These are phyloP conservation scores for Globisporangium apiculatum DNA, from an alignment of 352 stramenopile species.

Conservation along the genomic window DNA sequence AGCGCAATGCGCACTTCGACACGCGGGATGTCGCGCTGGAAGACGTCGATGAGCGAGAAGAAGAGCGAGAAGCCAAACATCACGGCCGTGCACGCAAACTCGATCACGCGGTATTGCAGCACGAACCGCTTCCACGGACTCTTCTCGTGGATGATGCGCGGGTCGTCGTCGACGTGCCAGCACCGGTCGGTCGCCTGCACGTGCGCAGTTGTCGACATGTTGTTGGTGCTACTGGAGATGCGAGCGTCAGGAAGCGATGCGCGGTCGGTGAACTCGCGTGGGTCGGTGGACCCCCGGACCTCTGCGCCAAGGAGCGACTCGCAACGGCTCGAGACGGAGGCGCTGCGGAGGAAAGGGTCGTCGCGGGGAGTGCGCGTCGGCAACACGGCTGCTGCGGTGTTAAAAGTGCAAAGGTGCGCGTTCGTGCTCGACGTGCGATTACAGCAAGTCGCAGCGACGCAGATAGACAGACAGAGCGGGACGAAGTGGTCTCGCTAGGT, in stretches of 20 bases:
- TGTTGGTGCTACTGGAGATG: neutral
- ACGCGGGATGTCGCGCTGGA: conserved; percentile 46
- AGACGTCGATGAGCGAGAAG: conserved; percentile 44
- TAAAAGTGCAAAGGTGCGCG: neutral
- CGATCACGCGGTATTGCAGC: conserved; percentile 36
- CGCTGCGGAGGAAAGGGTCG: neutral
- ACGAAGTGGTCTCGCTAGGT: neutral
- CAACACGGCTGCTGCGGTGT: neutral
- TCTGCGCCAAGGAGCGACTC: neutral
- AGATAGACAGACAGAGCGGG: neutral
- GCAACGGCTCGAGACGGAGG: neutral
- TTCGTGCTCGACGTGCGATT: too few relatives aligned
- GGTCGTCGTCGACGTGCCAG: conserved; percentile 8
- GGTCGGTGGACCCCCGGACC: conserved; percentile 1
- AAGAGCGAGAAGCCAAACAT: conserved; percentile 40
- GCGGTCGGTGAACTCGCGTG: neutral
- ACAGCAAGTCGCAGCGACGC: too few relatives aligned
- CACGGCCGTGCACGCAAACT: conserved; percentile 43
- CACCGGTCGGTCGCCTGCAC: neutral
- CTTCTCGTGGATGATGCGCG: conserved; percentile 11
- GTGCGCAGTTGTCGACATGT: conserved; percentile 8
- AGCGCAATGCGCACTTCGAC: conserved; percentile 39
- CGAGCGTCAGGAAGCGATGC: too few relatives aligned
- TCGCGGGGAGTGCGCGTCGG: neutral
- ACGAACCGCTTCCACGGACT: conserved; percentile 18